Percentiles rank a stretch among this genome's conserved stretches.
Conservation (phyloP, 2,329 filamentous ascomycete genomes). For the Elsinoe perseae region DNA sequence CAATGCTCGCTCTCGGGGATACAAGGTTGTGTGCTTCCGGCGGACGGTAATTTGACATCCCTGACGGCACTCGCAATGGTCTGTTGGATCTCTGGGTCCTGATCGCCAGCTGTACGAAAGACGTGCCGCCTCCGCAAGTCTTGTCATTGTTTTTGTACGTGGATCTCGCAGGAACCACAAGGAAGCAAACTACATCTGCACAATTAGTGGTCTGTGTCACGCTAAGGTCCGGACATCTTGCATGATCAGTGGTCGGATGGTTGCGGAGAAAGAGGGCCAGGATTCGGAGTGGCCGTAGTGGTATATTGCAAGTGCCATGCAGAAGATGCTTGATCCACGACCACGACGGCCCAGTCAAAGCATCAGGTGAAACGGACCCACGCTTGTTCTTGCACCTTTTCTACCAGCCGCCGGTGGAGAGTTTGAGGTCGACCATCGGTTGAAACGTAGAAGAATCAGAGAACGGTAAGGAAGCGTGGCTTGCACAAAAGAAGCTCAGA, state of each 20-base stretch:
- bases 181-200: slow-evolving; percentile 1
- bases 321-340: neutral
- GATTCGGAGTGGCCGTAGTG: slow-evolving; percentile 9
- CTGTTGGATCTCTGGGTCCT: neutral
- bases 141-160: neutral
- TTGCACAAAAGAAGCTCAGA: slow-evolving; percentile 13
- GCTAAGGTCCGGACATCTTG: neutral
- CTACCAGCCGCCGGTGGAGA: neutral
- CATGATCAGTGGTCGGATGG: neutral
- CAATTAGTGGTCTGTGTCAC: neutral
- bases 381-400: slow-evolving; percentile 7
- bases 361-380: slow-evolving; percentile 2
- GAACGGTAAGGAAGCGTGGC: slow-evolving; percentile 13
- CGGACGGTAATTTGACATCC: neutral
- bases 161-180: neutral
- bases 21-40: neutral
- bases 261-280: slow-evolving; percentile 10
- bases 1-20: neutral
- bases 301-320: slow-evolving; percentile 12
- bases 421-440: neutral
- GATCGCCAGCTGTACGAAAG: neutral
- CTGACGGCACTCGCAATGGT: neutral
- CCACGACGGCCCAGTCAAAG: neutral
- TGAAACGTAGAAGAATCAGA: slow-evolving; percentile 10
- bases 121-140: neutral